Evolutionary conservation across 192 early-diverging fungal species (phyloP).

Genomic region (Backusella macrospora): DNA sequence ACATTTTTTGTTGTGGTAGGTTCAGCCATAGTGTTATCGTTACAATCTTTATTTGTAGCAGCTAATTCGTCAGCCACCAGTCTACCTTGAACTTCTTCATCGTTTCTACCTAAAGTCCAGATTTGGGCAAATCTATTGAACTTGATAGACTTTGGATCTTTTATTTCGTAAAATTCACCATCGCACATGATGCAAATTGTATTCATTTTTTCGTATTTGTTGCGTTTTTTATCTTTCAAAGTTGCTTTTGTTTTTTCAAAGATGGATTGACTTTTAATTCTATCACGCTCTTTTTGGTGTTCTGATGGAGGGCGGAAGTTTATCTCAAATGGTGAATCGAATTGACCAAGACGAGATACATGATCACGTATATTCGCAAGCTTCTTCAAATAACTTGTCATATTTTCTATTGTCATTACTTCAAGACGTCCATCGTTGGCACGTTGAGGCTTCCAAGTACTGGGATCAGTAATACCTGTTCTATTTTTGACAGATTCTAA

Average conservation of each 20-base stretch:
- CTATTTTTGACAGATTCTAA: conserved; percentile 47
- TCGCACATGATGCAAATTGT: conserved; percentile 75
- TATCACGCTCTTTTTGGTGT: conserved; percentile 25
- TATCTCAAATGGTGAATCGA: conserved; percentile 56
- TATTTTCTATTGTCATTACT: conserved; percentile 62
- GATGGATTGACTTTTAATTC: conserved; percentile 31
- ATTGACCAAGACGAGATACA: conserved; percentile 70
- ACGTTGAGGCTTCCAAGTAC: conserved; percentile 65
- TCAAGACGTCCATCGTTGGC: conserved; percentile 72
- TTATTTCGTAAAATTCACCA: conserved; percentile 77
- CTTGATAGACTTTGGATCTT: conserved; percentile 57
- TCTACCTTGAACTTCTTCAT: conserved; percentile 24
- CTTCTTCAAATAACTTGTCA: conserved; percentile 67
- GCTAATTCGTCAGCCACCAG: conserved; percentile 32
- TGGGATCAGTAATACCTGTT: conserved; percentile 53
- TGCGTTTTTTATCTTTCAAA: conserved; percentile 28
- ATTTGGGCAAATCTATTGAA: conserved; percentile 68
- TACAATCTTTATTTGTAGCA: conserved; percentile 1
- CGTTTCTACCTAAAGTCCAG: conserved; percentile 58
- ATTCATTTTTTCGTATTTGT: conserved; percentile 40
- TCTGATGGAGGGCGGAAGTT: conserved; percentile 51
- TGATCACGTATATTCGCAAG: conserved; percentile 53
- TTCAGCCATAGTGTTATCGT: not conserved
- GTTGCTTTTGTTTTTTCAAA: conserved; percentile 11
- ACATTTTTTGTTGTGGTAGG: not conserved